Percentiles rank a stretch among this genome's conserved stretches.
phyloP scores from a whole-genome alignment of 306 rosid species.

The Gleditsia sinensis region DNA sequence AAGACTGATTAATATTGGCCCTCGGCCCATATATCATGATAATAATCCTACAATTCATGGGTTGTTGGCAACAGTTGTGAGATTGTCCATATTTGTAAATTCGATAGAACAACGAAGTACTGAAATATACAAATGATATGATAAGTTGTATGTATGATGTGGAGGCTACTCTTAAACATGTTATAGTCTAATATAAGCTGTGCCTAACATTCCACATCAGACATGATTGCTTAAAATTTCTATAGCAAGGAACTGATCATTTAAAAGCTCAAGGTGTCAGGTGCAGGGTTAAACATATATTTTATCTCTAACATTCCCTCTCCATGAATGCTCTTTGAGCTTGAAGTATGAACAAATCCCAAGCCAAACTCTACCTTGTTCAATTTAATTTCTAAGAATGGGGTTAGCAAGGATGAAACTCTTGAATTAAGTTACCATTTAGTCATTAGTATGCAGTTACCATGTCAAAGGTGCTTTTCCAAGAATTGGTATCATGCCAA shows the following conservation, averaged over 20 bases:
- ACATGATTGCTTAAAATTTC: neutral
- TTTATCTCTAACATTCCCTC: neutral
- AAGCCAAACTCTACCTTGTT: neutral
- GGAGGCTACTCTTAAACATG: neutral
- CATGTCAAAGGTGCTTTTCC: neutral
- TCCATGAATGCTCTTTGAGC: too few species aligned
- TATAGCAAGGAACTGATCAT: neutral
- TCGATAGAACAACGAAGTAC: neutral
- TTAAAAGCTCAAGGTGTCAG: neutral
- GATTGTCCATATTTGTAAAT: neutral
- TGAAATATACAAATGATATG: neutral
- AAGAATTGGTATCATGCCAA: neutral
- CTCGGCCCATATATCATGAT: neutral
- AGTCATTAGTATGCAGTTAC: neutral
- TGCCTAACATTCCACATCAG: neutral
- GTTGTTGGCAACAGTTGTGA: too few species aligned
- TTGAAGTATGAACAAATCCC: too few species aligned
- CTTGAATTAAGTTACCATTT: neutral
- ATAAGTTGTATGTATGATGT: slow-evolving; percentile 12
- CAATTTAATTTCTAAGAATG: neutral
- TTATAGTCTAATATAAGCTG: neutral
- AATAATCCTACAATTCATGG: too few species aligned
- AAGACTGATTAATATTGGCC: too few species aligned
- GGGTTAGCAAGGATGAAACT: neutral
- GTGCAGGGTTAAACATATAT: neutral